These are phyloP conservation scores for Suillus ampliporus DNA, from an alignment of 768 basidiomycete genomes.

Conservation along the genomic window DNA sequence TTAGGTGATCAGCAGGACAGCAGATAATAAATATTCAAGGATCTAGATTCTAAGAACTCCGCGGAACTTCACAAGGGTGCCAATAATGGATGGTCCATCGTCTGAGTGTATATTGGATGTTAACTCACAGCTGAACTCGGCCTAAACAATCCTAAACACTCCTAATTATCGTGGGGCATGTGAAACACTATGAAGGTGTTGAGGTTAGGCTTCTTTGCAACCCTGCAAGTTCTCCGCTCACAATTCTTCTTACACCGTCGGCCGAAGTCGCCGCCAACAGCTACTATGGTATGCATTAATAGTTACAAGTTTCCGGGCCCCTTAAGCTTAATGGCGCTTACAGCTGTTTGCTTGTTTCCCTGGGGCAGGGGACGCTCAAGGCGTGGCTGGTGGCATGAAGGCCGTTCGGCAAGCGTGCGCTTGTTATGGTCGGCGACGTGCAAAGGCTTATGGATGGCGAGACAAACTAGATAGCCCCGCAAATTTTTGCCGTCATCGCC, in stretches of 20 bases:
- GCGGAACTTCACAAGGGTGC: slow-evolving; percentile 3
- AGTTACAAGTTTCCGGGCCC: background rate
- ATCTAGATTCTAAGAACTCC: background rate
- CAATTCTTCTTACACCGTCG: background rate
- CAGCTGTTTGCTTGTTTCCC: background rate
- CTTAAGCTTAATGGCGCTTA: background rate
- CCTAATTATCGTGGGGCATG: background rate
- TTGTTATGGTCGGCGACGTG: too few relatives aligned
- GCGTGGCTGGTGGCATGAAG: too few relatives aligned
- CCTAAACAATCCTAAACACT: background rate
- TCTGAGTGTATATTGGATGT: background rate
- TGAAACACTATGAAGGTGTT: slow-evolving; percentile 3
- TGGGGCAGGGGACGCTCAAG: background rate
- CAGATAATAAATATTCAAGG: background rate
- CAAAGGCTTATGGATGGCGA: too few relatives aligned
- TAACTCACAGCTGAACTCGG: too few relatives aligned
- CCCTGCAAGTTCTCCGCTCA: slow-evolving; percentile 1
- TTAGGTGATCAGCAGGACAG: slow-evolving; percentile 6
- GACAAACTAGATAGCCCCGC: background rate
- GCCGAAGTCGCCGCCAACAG: background rate
- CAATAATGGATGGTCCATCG: background rate
- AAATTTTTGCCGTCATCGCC: background rate
- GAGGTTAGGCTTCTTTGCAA: background rate
- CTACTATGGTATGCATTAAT: background rate
- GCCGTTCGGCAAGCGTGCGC: background rate